phyloP scores from a whole-genome alignment of 1,284 basidiomycete species.

The Inonotus hispidus region DNA sequence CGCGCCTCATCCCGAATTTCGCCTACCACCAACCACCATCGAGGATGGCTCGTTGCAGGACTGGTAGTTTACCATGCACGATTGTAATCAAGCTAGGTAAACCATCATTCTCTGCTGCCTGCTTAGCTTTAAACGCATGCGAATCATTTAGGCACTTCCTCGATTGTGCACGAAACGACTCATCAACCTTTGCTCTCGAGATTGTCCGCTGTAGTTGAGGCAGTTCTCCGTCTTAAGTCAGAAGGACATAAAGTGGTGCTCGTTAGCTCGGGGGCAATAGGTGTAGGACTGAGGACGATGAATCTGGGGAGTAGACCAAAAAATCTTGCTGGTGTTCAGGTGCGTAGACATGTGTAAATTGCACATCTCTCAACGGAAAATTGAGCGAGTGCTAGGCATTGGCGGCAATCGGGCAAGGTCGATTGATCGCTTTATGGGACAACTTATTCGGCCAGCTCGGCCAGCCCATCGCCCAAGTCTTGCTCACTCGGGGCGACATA shows the following conservation, averaged over 20 bases:
- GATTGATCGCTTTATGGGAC: constrained; percentile 96
- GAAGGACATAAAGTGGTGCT: constrained; percentile 92
- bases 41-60: constrained; percentile 12
- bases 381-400: constrained; percentile 56
- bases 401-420: constrained; percentile 94
- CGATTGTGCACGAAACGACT: constrained; percentile 87
- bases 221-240: constrained; percentile 72
- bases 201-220: constrained; percentile 89
- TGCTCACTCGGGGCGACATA: constrained; percentile 93
- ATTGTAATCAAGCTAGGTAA: constrained; percentile 85
- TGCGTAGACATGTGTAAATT: constrained; percentile 26
- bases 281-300: constrained; percentile 92
- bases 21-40: neutral
- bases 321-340: constrained; percentile 86
- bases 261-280: constrained; percentile 95
- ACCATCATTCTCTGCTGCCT: neutral
- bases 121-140: neutral
- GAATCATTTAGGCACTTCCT: constrained; percentile 75
- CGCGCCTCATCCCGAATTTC: neutral
- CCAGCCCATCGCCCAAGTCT: constrained; percentile 93
- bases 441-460: constrained; percentile 91
- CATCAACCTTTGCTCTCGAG: constrained; percentile 88
- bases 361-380: neutral
- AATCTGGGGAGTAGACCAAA: constrained; percentile 76
- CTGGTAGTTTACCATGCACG: constrained; percentile 39